Evolutionary conservation across 345 rosid genomes (phyloP).

Genomic region (Pistacia vera): DNA sequence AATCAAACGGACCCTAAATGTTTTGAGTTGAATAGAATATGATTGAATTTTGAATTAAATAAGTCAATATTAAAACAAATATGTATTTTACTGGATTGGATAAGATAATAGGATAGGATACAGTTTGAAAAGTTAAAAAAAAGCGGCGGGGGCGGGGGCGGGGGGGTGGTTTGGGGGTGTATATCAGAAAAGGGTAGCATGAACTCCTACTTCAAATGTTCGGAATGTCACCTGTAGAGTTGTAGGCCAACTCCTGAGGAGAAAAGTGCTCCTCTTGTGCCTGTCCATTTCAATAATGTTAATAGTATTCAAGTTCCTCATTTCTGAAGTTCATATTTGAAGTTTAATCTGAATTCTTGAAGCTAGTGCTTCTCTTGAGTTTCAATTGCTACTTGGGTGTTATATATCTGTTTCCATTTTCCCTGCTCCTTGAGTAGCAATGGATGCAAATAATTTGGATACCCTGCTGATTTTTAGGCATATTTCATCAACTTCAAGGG

Average conservation of each 20-base stretch:
- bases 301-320: too few species aligned
- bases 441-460: too few species aligned
- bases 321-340: background rate
- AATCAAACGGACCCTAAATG: too few species aligned
- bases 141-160: too few species aligned
- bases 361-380: background rate
- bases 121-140: too few species aligned
- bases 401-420: background rate
- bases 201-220: background rate
- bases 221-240: background rate
- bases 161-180: too few species aligned
- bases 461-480: background rate
- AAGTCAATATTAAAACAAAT: too few species aligned
- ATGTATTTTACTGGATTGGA: too few species aligned
- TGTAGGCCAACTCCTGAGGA: background rate
- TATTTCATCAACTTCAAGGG: background rate
- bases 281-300: too few species aligned
- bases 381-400: background rate
- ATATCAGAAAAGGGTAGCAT: background rate
- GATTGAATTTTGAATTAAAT: too few species aligned
- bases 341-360: background rate
- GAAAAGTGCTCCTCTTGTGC: background rate
- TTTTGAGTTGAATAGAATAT: too few species aligned
- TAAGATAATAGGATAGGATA: too few species aligned
- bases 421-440: background rate